Percentiles rank a stretch among this genome's conserved stretches.
phyloP scores from a whole-genome alignment of 2,329 filamentous ascomycete genomes.

The Parastagonospora nodorum region DNA sequence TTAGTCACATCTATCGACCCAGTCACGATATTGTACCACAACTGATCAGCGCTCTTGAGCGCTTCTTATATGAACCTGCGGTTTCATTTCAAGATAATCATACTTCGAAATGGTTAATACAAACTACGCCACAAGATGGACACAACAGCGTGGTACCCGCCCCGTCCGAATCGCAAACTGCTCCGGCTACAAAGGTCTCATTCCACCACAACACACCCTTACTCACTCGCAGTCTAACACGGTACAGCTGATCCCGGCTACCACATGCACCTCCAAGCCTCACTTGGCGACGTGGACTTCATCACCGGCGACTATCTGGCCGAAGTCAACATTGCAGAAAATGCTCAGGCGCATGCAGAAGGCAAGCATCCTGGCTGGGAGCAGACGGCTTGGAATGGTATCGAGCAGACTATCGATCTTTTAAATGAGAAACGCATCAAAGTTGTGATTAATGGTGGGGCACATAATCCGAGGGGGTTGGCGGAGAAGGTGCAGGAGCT shows the following conservation, averaged over 20 bases:
- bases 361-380: slow-evolving; percentile 53
- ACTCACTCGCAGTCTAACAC: slow-evolving; percentile 4
- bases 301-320: slow-evolving; percentile 51
- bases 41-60: too few relatives aligned
- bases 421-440: slow-evolving; percentile 58
- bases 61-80: too few relatives aligned
- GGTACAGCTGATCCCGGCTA: slow-evolving; percentile 44
- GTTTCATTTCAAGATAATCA: background rate
- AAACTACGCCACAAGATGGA: slow-evolving; percentile 33
- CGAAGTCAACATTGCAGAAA: slow-evolving; percentile 55
- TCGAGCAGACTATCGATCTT: slow-evolving; percentile 53
- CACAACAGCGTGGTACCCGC: slow-evolving; percentile 30
- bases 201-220: background rate
- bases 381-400: slow-evolving; percentile 56
- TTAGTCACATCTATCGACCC: too few relatives aligned
- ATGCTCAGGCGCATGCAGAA: slow-evolving; percentile 48
- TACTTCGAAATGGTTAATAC: slow-evolving; percentile 14
- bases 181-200: slow-evolving; percentile 43
- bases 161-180: slow-evolving; percentile 47
- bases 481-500: slow-evolving; percentile 53
- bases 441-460: slow-evolving; percentile 62
- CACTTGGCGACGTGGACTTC: slow-evolving; percentile 45
- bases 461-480: slow-evolving; percentile 59
- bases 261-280: slow-evolving; percentile 44
- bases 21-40: too few relatives aligned